These are phyloP conservation scores for Grosmannia penicillata DNA, from an alignment of 2,329 filamentous ascomycete species.

Conservation along the genomic window DNA sequence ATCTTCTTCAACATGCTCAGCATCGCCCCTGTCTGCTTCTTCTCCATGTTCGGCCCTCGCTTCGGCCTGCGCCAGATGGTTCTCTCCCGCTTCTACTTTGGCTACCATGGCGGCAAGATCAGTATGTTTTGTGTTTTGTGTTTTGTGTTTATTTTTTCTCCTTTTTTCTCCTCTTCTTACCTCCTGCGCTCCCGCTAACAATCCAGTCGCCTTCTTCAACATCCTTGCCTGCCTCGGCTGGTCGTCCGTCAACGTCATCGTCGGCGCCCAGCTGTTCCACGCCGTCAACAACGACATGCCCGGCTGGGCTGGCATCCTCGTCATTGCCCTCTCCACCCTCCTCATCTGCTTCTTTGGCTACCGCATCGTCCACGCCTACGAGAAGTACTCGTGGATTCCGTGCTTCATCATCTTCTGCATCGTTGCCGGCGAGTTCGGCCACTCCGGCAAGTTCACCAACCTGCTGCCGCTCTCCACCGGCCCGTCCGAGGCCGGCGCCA, in stretches of 20 bases:
- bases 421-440: constrained; percentile 23
- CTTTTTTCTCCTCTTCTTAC: not conserved
- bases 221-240: constrained; percentile 59
- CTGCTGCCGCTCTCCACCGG: constrained; percentile 35
- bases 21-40: constrained; percentile 37
- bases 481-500: constrained; percentile 32
- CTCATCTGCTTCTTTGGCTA: constrained; percentile 61
- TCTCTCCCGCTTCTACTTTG: constrained; percentile 45
- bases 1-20: constrained; percentile 63
- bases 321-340: constrained; percentile 55
- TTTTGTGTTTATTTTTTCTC: not conserved
- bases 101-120: constrained; percentile 48
- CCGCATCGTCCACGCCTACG: constrained; percentile 62
- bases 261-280: constrained; percentile 63
- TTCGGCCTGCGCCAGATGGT: constrained; percentile 47
- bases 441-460: constrained; percentile 30
- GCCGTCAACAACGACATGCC: constrained; percentile 57
- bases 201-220: constrained; percentile 52
- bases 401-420: constrained; percentile 35
- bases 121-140: constrained; percentile 28
- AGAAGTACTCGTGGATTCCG: constrained; percentile 62
- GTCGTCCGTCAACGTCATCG: constrained; percentile 64
- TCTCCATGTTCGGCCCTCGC: constrained; percentile 38
- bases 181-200: constrained; percentile 9
- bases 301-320: constrained; percentile 58